phyloP scores from a whole-genome alignment of 2,329 filamentous ascomycete species.

The Apiospora aurea region DNA sequence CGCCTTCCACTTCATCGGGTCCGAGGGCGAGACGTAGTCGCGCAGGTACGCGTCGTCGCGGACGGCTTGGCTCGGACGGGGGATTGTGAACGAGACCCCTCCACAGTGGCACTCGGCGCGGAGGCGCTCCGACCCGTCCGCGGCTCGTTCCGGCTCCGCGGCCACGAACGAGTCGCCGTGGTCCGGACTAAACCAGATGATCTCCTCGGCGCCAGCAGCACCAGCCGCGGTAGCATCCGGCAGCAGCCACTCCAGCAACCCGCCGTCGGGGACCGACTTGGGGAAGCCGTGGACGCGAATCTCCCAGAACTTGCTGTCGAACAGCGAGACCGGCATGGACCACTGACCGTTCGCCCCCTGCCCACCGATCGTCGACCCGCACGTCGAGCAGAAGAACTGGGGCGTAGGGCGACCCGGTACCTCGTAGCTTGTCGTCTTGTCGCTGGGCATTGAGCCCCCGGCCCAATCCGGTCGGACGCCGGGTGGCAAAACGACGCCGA shows the following conservation, averaged over 20 bases:
- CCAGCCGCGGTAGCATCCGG: background rate
- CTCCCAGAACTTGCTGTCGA: slow-evolving; percentile 14
- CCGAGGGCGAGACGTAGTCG: slow-evolving; percentile 45
- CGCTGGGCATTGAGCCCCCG: background rate
- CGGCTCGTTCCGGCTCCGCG: slow-evolving; percentile 40
- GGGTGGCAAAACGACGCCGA: slow-evolving; percentile 9
- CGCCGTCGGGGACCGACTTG: slow-evolving; percentile 24
- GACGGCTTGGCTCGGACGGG: slow-evolving; percentile 45
- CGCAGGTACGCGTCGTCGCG: slow-evolving; percentile 41
- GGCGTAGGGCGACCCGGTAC: background rate
- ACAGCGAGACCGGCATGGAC: slow-evolving; percentile 24
- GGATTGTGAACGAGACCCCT: slow-evolving; percentile 55
- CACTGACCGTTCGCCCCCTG: background rate
- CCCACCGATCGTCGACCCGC: slow-evolving; percentile 8
- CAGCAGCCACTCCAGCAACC: slow-evolving; percentile 25
- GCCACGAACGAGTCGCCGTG: background rate
- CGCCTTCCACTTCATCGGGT: slow-evolving; percentile 52
- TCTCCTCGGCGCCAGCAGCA: slow-evolving; percentile 8
- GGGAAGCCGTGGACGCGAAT: slow-evolving; percentile 16
- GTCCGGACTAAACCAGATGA: slow-evolving; percentile 25
- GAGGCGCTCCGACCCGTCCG: slow-evolving; percentile 48
- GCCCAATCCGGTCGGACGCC: slow-evolving; percentile 12
- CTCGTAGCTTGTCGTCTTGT: slow-evolving; percentile 12
- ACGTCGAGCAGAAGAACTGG: slow-evolving; percentile 24
- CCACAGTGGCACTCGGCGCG: slow-evolving; percentile 54